These are phyloP conservation scores for Takashimella tepidaria DNA, from an alignment of 1,284 basidiomycete species.

Conservation along the genomic window DNA sequence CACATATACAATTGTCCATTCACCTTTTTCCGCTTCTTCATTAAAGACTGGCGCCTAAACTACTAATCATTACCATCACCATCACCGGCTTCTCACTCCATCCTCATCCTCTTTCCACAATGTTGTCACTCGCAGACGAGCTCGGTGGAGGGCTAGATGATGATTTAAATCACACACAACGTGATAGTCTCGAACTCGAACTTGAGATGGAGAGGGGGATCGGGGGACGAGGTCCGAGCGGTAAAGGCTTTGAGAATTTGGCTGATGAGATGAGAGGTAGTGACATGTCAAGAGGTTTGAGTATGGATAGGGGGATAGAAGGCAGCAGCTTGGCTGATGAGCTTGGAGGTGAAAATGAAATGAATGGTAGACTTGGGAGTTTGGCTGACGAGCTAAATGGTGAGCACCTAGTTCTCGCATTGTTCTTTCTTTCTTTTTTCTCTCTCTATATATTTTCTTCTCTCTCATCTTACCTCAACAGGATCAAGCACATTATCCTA, in stretches of 20 bases:
- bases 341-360: neutral
- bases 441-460: no score
- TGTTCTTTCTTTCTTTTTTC: neutral
- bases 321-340: neutral
- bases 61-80: neutral
- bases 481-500: no score
- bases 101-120: neutral
- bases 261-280: neutral
- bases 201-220: neutral
- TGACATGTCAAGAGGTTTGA: no score
- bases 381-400: neutral
- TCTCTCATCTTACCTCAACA: no score
- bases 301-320: no score
- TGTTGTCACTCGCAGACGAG: constrained; percentile 5
- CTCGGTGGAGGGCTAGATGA: constrained; percentile 5
- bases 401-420: neutral
- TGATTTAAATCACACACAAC: constrained; percentile 1
- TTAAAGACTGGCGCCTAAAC: no score
- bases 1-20: neutral
- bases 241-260: neutral
- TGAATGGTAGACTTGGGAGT: neutral
- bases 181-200: neutral
- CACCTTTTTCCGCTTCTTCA: neutral
- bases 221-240: neutral
- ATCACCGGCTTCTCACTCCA: neutral